Conservation (phyloP, 2,329 filamentous ascomycete genomes). For the Chrysoporthe deuterocubensis region DNA sequence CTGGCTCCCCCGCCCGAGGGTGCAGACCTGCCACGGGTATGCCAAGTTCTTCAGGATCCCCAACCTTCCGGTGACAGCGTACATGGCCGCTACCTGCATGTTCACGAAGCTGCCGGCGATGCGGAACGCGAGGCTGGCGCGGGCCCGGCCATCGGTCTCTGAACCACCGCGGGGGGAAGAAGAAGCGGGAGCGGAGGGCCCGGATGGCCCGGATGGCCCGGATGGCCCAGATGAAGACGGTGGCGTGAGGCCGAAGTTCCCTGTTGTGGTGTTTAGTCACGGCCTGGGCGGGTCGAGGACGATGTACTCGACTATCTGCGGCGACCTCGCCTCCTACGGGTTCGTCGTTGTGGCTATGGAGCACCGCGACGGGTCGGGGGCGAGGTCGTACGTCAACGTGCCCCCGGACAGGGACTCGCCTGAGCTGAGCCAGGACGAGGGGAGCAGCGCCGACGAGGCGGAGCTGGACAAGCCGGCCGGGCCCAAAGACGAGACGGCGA, state of each 20-base stretch:
- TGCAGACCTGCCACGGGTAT: conserved; percentile 62
- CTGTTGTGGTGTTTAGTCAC: conserved; percentile 69
- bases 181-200: conserved; percentile 40
- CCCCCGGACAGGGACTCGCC: conserved; percentile 44
- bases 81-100: conserved; percentile 61
- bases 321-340: conserved; percentile 68
- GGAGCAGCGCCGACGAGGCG: conserved; percentile 27
- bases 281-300: conserved; percentile 67
- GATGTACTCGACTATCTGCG: conserved; percentile 65
- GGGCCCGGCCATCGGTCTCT: conserved; percentile 53
- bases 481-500: conserved; percentile 33
- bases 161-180: conserved; percentile 40
- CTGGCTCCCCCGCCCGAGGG: conserved; percentile 64
- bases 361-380: conserved; percentile 67
- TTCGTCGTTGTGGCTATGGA: conserved; percentile 69
- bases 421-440: conserved; percentile 37
- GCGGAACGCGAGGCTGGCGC: conserved; percentile 61
- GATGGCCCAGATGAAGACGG: conserved; percentile 9
- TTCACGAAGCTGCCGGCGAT: conserved; percentile 69
- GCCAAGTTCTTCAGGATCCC: conserved; percentile 62
- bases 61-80: conserved; percentile 51
- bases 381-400: conserved; percentile 64
- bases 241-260: conserved; percentile 48
- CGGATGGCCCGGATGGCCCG: conserved; percentile 21
- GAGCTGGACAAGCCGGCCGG: conserved; percentile 34